These are phyloP conservation scores for Fomitopsis betulina DNA, from an alignment of 1,284 basidiomycete species.

Conservation along the genomic window DNA sequence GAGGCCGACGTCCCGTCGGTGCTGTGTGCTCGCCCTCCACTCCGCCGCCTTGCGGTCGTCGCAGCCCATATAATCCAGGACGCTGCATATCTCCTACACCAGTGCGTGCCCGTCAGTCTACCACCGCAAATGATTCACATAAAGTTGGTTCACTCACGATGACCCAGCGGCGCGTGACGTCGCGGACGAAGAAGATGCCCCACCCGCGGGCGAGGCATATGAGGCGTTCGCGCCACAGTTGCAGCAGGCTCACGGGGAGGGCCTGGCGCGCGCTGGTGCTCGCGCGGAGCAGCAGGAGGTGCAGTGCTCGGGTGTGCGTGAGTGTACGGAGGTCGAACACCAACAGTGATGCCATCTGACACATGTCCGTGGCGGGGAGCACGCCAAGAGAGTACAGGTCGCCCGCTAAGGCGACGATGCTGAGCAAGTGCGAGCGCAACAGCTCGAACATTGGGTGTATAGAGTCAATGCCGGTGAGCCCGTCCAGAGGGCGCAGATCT, in stretches of 20 bases:
- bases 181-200: not conserved
- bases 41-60: not conserved
- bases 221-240: not conserved
- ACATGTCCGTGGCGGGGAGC: not conserved
- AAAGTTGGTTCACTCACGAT: not conserved
- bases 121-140: not conserved
- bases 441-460: not conserved
- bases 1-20: constrained; percentile 2
- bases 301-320: constrained; percentile 7
- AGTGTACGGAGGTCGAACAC: not conserved
- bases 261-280: not conserved
- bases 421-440: constrained; percentile 1
- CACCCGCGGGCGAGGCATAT: not conserved
- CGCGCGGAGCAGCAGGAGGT: constrained; percentile 8
- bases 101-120: not conserved
- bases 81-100: constrained; percentile 10
- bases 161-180: not conserved
- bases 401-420: constrained; percentile 4
- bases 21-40: not conserved
- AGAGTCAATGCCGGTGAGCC: not conserved
- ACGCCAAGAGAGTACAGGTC: constrained; percentile 8
- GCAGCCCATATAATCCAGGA: constrained; percentile 7
- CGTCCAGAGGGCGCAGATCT: not conserved
- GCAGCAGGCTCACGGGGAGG: not conserved
- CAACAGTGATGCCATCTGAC: not conserved